Base-by-base conservation (phyloP, 306 rosid species). In the Dalbergia cochinchinensis region DNA sequence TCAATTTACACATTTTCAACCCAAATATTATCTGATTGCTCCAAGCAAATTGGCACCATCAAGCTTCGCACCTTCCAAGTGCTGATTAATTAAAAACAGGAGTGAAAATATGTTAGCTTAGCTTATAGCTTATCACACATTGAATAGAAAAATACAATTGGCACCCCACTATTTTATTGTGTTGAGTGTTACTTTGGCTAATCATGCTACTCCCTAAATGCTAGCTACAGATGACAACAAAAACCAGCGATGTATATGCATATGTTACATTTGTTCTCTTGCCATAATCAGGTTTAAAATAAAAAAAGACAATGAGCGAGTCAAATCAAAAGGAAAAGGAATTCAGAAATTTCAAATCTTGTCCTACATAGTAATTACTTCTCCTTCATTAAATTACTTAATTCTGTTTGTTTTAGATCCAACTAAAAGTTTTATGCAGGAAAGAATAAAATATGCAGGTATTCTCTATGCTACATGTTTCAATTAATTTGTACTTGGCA, bases 11-110 rank as follows among this genome's bases (percentile, higher is more conserved):
- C 48, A 37, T 15, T 35, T 19, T 34, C 82, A 8, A 54, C 57
- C 44, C 68, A 83, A 58, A 64, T 47, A 67, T 88, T 79, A 89
- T 81, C 97, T 91, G 76, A 87, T 94, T 68, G 91, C 91, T 77
- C 97, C 98, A 2, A 82, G 90, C 84, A 92, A 86, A 88, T 94
- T 94, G 67, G 98, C 98, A 84, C 98, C 98, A 71, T 90, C 94
- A 71, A 94, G 95, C 82, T 35, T 91, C 11, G 98, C 98, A 59
- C 97, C 98, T 85, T 94, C 98, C 90, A 92, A 81, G 70, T 84
- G 88, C 98, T 92, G 78, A 69, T 35, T 62, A 69, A 33, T 11
- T n/a, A 0, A 48, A 72, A 61, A 5, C 54, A 71, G 39, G 51
- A 68, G 42, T 3, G 20, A 47, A 4, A 33, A 13, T 34, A 18